Evolutionary conservation across 177 flowering plant species (phyloP).

Genomic region (Telopea speciosissima): DNA sequence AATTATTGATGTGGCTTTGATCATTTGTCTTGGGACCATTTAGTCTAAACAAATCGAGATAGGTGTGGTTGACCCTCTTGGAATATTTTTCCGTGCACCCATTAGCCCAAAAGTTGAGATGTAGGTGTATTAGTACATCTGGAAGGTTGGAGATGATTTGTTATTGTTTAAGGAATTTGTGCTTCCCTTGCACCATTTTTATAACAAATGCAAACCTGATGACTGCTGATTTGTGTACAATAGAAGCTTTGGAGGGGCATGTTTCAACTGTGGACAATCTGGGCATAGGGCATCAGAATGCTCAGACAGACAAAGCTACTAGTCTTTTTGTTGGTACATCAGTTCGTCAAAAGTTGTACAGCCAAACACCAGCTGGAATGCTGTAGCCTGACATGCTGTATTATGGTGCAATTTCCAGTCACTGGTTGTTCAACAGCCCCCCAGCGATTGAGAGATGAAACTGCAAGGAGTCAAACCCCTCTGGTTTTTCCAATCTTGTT

Average conservation of each 20-base stretch:
- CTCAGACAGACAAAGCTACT: constrained; percentile 49
- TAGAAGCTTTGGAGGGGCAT: constrained; percentile 82
- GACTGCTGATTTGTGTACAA: constrained; percentile 2
- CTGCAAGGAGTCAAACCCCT: not conserved
- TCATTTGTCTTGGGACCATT: no score
- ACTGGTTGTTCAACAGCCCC: not conserved
- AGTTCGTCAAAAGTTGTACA: not conserved
- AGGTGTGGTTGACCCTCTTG: no score
- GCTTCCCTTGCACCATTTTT: no score
- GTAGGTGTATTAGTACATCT: no score
- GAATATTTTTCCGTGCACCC: no score
- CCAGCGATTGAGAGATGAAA: not conserved
- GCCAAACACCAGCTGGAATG: not conserved
- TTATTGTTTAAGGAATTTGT: no score
- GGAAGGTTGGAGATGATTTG: no score
- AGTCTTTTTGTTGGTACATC: constrained; percentile 7
- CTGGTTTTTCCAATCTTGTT: no score
- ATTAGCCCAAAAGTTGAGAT: no score
- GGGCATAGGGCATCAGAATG: constrained; percentile 96
- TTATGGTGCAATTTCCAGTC: not conserved
- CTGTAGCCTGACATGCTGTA: not conserved
- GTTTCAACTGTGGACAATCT: constrained; percentile 72
- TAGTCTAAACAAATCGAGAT: no score
- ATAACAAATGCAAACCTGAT: not conserved
- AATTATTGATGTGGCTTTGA: no score